Evolutionary conservation across 2,329 filamentous ascomycete species (phyloP), one percentile per base, ranked within the genome.

Genomic region (Nothophaeocryptopus gaeumannii): DNA sequence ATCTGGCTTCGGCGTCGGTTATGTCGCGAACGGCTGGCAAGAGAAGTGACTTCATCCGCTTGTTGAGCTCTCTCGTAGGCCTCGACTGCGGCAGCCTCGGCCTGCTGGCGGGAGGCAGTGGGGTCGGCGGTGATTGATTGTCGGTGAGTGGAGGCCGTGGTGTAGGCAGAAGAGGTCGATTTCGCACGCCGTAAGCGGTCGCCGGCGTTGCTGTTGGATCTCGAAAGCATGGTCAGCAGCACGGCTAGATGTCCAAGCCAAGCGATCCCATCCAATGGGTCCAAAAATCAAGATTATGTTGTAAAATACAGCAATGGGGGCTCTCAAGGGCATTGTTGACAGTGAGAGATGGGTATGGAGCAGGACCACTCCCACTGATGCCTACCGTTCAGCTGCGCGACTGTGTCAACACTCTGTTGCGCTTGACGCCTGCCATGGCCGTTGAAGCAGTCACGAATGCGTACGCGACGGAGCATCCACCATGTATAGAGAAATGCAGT

Each of bases 41-140:
- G 45, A n/a, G 45, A 37, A 12, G 44, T 39, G 15, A 39, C 35
- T 61, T 70, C 34, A 62, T 69, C 52, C 10, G 72, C 70, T 32
- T 71, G 71, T 46, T 72, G 72, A n/a, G 78, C 78, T 51, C 78
- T 74, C 5, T 71, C 65, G 62, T 80, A 87, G 1, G 84, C 85
- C 60, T 83, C 71, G 31, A 73, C 70, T 7, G 84, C 84, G 15
- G 84, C 84, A 34, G 78, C 75, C 34, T 81, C 77, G 7, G 84
- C 84, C 65, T 86, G 80, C 46, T 79, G 73, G 41, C 79, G 75
- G 2, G 79, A 78, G 3, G 70, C 65, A 76, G 60, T 60, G 40
- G 67, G 63, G 34, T 55, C 56, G 9, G 53, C 50, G 8, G 55
- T 56, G 8, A 47, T 47, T 30, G 46, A 50, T 13, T 57, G 51